phyloP scores from a whole-genome alignment of 148 eudicot species.

The Fagopyrum tataricum region DNA sequence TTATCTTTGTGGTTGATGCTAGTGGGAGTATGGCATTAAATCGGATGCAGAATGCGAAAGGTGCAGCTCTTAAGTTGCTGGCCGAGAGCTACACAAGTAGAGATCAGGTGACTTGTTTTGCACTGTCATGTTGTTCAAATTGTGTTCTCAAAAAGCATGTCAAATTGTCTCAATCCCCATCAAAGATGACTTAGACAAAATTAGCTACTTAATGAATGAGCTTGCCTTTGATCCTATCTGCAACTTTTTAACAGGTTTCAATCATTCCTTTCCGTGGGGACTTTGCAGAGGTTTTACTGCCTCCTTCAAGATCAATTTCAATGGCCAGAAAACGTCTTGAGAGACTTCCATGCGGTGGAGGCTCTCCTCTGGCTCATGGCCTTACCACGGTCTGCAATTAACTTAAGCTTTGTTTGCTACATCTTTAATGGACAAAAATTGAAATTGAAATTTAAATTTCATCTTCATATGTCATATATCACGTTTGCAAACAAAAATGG shows the following conservation, averaged over 20 bases:
- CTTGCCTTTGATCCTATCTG: background rate
- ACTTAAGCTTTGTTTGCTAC: too few species aligned
- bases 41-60: slow-evolving; percentile 99
- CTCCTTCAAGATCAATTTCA: slow-evolving; percentile 94
- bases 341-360: slow-evolving; percentile 99
- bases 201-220: background rate
- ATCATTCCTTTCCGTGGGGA: slow-evolving; percentile 98
- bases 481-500: too few species aligned
- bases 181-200: background rate
- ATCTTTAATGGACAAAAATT: too few species aligned
- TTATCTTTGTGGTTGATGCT: slow-evolving; percentile 96
- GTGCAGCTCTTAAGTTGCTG: slow-evolving; percentile 90
- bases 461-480: too few species aligned
- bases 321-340: slow-evolving; percentile 99
- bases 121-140: background rate
- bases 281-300: slow-evolving; percentile 86
- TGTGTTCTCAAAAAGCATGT: background rate
- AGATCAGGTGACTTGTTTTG: slow-evolving; percentile 66
- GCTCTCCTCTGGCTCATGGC: slow-evolving; percentile 98
- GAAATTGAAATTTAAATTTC: too few species aligned
- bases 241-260: slow-evolving; percentile 41
- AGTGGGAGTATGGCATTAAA: slow-evolving; percentile 99
- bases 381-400: slow-evolving; percentile 70
- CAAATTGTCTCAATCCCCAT: background rate
- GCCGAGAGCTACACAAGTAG: slow-evolving; percentile 98